Evolutionary conservation across 2,329 filamentous ascomycete species (phyloP), one percentile per base, ranked within the genome.

Genomic region (Fusarium albosuccineum): DNA sequence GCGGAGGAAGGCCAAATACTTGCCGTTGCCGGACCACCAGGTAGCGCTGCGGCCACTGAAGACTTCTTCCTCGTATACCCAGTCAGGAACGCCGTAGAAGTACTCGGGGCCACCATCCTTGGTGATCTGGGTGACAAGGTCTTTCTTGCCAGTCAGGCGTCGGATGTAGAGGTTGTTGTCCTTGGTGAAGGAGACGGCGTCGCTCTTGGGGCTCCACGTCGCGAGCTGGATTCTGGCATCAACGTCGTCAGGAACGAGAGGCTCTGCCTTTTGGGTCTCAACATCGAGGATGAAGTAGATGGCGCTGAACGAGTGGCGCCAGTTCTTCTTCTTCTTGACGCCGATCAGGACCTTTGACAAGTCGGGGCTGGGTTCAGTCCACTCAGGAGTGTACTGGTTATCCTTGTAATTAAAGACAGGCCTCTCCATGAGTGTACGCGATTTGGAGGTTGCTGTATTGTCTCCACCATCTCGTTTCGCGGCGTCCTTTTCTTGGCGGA

Each of bases 61-160:
- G 4, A 83, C 81, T 57, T 83, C 81, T 70, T 86, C 84, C 75
- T 97, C 93, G 73, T 97, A 97, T 0, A 98, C 96, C 96, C 96
- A 99, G 77, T 99, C 97, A 1, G 96, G 96, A 17, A 97, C 89
- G 16, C 96, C 96, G 73, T 99, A 97, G 79, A 99, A 99, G 62
- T 96, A 88, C 71, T 98, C 89, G 1, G 89, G 83, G 0, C 95
- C 93, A 11, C 97, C 96, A 75, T 99, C 95, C 55, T 84, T 88
- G 2, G 96, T 98, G 71, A 99, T 91, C 64, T 91, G 88, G 6
- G 86, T 84, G 5, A 93, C 86, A 22, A 22, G 22, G 14, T 85
- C 80, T 17, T 87, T 81, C 5, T 85, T 86, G 34, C 75, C 80
- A 7, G 64, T 72, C 11, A 88, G 69, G 4, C 88, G 89, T 52